Conservation (phyloP, 1,284 basidiomycete genomes). For the Boletus semigastroideus region DNA sequence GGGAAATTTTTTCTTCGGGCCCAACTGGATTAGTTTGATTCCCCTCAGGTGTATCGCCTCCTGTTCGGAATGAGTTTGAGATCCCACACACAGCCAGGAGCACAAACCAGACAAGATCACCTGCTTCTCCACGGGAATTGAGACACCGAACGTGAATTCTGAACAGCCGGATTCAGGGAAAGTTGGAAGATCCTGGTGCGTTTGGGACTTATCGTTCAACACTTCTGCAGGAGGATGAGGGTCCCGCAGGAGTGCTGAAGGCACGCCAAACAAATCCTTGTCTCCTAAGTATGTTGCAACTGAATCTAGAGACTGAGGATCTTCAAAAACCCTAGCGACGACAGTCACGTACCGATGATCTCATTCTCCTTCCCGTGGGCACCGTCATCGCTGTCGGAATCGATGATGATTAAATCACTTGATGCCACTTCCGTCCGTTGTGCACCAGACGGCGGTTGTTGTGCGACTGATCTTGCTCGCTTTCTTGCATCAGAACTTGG, state of each 20-base stretch:
- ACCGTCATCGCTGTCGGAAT: conserved; percentile 54
- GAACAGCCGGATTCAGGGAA: conserved; percentile 2
- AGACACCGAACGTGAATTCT: conserved; percentile 20
- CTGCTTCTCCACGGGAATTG: conserved; percentile 16
- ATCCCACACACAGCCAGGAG: not conserved
- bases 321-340: not conserved
- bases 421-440: conserved; percentile 14
- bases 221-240: not conserved
- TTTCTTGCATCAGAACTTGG: conserved; percentile 25
- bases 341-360: not conserved
- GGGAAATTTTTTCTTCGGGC: not conserved
- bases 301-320: not conserved
- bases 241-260: conserved; percentile 27
- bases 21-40: not conserved
- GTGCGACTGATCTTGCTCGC: conserved; percentile 9
- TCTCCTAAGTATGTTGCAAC: conserved; percentile 9
- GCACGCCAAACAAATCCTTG: conserved; percentile 29
- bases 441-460: not conserved
- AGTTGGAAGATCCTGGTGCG: not conserved
- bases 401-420: conserved; percentile 55
- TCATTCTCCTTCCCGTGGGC: conserved; percentile 3
- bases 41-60: not conserved
- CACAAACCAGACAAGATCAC: conserved; percentile 14
- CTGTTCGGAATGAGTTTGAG: conserved; percentile 8
- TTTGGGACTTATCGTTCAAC: not conserved